phyloP scores from a whole-genome alignment of 192 early-diverging fungal genomes.

The Coemansia sp. region DNA sequence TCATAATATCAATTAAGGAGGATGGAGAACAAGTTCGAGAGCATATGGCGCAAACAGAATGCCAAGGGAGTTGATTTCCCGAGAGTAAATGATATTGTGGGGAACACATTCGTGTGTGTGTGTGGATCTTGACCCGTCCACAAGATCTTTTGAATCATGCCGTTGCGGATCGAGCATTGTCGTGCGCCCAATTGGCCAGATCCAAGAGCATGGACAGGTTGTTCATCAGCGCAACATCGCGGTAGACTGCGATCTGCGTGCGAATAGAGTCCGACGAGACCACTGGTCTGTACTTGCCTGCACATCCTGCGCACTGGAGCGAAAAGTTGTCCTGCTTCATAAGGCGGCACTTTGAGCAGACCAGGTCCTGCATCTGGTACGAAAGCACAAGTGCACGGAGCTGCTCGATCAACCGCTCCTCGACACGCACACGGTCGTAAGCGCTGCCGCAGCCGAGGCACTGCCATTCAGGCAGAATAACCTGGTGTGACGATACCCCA shows the following conservation, averaged over 20 bases:
- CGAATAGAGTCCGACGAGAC: conserved; percentile 16
- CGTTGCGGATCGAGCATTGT: neutral
- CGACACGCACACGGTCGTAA: conserved; percentile 78
- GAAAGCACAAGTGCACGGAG: conserved; percentile 63
- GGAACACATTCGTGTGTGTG: neutral
- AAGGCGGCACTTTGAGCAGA: conserved; percentile 76
- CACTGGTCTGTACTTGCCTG: conserved; percentile 56
- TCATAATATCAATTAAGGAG: too few species aligned
- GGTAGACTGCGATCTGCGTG: conserved; percentile 32
- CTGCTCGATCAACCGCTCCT: conserved; percentile 79
- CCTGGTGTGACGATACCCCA: conserved; percentile 10
- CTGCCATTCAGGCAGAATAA: conserved; percentile 56
- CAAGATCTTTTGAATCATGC: too few species aligned
- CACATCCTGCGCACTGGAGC: conserved; percentile 70
- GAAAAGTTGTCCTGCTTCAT: conserved; percentile 80
- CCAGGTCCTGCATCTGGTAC: conserved; percentile 89
- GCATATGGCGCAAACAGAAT: too few species aligned
- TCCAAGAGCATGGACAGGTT: conserved; percentile 34
- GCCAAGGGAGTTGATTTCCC: neutral
- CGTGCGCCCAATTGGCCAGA: conserved; percentile 31
- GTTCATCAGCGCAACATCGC: conserved; percentile 38
- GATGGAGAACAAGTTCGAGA: too few species aligned
- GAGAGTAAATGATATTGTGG: neutral
- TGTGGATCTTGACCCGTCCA: too few species aligned
- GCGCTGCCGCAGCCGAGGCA: conserved; percentile 76